Percentiles rank a stretch among this genome's conserved stretches.
phyloP scores from a whole-genome alignment of 345 rosid species.

The Pistacia atlantica region DNA sequence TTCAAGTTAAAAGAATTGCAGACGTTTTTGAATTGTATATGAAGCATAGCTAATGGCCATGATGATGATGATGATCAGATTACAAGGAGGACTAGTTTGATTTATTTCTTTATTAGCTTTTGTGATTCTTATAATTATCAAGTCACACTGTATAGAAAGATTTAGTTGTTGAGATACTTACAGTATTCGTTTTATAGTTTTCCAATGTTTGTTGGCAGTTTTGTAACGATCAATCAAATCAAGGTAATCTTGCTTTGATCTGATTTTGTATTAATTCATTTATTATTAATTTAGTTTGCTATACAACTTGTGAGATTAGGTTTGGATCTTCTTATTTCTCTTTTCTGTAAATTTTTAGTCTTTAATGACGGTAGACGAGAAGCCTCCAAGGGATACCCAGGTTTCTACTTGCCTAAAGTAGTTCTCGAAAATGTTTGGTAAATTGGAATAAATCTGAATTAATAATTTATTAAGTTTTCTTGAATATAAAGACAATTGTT shows the following conservation, averaged over 20 bases:
- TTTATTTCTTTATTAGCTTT: not conserved
- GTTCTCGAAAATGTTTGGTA: not conserved
- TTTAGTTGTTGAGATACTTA: constrained; percentile 15
- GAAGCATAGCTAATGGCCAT: constrained; percentile 11
- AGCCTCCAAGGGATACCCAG: not conserved
- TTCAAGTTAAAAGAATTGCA: not conserved
- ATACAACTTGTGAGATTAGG: not conserved
- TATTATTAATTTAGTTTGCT: not conserved
- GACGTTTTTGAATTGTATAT: constrained; percentile 14
- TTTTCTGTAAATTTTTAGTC: constrained; percentile 4
- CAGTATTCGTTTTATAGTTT: constrained; percentile 13
- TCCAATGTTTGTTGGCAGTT: not conserved
- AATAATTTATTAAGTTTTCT: too few relatives aligned
- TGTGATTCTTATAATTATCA: not conserved
- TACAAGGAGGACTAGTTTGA: not conserved
- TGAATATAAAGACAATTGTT: too few relatives aligned
- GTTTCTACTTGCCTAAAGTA: not conserved
- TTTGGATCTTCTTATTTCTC: not conserved
- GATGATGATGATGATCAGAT: constrained; percentile 7
- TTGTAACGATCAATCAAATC: constrained; percentile 5
- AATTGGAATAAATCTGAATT: not conserved
- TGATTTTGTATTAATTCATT: not conserved
- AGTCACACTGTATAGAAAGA: constrained; percentile 31
- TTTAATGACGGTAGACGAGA: not conserved
- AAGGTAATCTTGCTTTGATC: not conserved